Conservation (phyloP, 2,329 filamentous ascomycete genomes). For the Venturia oleaginea region DNA sequence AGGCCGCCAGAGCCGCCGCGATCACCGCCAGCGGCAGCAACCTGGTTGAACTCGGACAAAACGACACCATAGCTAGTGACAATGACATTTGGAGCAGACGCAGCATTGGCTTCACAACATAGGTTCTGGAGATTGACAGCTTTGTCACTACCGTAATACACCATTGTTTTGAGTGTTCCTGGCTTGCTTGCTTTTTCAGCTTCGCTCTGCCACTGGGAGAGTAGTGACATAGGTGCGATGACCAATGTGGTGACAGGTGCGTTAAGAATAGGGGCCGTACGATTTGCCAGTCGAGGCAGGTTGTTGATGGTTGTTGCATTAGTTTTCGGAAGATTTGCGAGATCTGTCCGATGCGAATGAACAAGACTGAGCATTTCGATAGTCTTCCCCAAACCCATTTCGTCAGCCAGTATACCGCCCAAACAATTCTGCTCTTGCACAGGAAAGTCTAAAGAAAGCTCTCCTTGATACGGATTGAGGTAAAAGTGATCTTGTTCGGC, state of each 20-base stretch:
- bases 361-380: conserved; percentile 96
- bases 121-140: conserved; percentile 65
- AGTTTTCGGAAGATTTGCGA: conserved; percentile 24
- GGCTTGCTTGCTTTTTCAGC: conserved; percentile 80
- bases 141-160: conserved; percentile 92
- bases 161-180: conserved; percentile 71
- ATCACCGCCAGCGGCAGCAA: conserved; percentile 51
- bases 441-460: conserved; percentile 84
- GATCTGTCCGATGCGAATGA: conserved; percentile 66
- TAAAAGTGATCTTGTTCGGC: conserved; percentile 69
- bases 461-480: conserved; percentile 93
- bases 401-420: conserved; percentile 84
- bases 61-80: conserved; percentile 93
- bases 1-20: conserved; percentile 56
- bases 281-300: conserved; percentile 53
- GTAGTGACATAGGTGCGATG: conserved; percentile 89
- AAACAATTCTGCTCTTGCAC: conserved; percentile 90
- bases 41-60: conserved; percentile 76
- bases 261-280: conserved; percentile 45
- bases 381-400: conserved; percentile 94
- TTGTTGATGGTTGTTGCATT: conserved; percentile 40
- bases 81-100: conserved; percentile 75
- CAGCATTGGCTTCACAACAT: conserved; percentile 65
- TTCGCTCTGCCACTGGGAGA: conserved; percentile 97
- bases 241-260: conserved; percentile 89